phyloP scores from a whole-genome alignment of 441 rosid species.

The Melianthus villosus region DNA sequence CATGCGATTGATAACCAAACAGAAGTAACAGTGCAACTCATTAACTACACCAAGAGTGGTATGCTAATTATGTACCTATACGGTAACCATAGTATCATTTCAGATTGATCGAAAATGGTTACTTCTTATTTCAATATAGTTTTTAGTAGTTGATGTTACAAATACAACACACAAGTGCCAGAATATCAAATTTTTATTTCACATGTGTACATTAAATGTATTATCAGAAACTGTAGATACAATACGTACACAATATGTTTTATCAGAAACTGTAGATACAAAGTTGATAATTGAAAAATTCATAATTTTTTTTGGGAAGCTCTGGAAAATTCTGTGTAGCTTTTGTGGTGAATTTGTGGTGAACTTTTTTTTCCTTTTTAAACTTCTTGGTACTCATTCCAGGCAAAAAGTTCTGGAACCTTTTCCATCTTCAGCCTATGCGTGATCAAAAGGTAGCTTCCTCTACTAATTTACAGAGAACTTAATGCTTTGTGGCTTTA shows the following conservation, averaged over 20 bases:
- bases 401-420: conserved; percentile 98
- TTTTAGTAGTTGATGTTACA: no score
- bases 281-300: no score
- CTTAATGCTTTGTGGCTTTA: not conserved
- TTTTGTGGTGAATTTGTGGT: not conserved
- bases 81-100: not conserved
- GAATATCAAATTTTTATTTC: no score
- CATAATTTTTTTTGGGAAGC: no score
- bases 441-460: conserved; percentile 87
- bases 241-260: not conserved
- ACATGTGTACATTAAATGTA: not conserved
- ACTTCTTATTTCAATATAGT: no score
- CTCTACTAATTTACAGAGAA: not conserved
- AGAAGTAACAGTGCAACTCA: conserved; percentile 87
- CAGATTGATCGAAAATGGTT: not conserved
- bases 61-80: conserved; percentile 6
- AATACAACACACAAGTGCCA: no score
- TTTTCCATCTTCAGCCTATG: conserved; percentile 97
- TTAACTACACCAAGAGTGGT: conserved; percentile 93
- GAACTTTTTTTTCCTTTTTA: conserved; percentile 1
- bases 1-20: conserved; percentile 76
- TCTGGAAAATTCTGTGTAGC: no score
- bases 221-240: not conserved
- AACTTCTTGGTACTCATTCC: conserved; percentile 5
- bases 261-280: not conserved